Evolutionary conservation across 75 land plant genomes (phyloP), one percentile per base, ranked within the genome.

Genomic region (Picea sitchensis): DNA sequence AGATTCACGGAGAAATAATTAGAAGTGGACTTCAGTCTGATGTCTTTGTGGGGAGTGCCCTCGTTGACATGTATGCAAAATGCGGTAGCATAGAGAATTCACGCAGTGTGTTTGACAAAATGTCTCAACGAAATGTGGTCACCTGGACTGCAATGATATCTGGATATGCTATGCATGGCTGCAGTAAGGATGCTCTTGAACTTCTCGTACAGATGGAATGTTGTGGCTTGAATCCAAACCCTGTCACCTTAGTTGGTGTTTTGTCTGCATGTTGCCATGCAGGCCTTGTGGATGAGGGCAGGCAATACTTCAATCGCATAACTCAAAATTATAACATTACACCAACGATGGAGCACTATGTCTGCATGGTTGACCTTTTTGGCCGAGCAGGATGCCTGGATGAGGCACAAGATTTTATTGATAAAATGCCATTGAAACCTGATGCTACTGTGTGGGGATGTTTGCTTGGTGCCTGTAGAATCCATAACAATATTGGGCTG

Each of bases 1-100:
- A 51, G 56, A 51, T 51, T 51, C 56, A 51, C 9, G 56, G 56
- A 51, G 56, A 11, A 51, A 51, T 9, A 9, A 9, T 9, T 9
- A 51, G 56, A 51, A 51, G 56, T 51, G 56, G 56, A 9, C 56
- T 51, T 8, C 56, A 51, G 56, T 51, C 56, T 51, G 12, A 51
- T 51, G 56, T 51, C 1, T 51, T 9, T 51, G 56, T 51, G 13
- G 56, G 56, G 56, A 51, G 56, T 51, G 81, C 88, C 21, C 30
- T 87, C 23, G 76, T 87, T 47, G 86, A 81, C 57, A 84, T 83
- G 86, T 87, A 87, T 62, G 69, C 86, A 30, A 87, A 84, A 72
- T 83, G 85, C 76, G 88, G 88, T 60, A 61, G 62, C 36, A 61
- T 84, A 17, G 67, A 74, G 18, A 26, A 59, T 78, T 86, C 86